Conservation (phyloP, 805 yeast genomes). For the Torulaspora indica region DNA sequence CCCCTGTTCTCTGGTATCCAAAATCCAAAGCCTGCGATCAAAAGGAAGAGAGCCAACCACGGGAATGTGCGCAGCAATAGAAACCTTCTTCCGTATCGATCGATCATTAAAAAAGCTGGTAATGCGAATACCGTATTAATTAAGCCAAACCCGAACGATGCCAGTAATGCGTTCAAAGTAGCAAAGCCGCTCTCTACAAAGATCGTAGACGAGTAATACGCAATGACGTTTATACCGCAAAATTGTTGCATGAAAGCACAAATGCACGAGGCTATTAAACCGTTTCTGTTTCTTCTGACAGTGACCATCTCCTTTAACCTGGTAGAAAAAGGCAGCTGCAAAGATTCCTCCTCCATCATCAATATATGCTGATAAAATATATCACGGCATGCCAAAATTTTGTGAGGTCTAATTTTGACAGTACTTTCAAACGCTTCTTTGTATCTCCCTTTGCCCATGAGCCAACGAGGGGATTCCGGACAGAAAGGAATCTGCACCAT, state of each 20-base stretch:
- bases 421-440: slow-evolving; percentile 53
- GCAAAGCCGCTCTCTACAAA: slow-evolving; percentile 64
- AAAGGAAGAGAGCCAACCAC: slow-evolving; percentile 53
- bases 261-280: slow-evolving; percentile 72
- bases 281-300: slow-evolving; percentile 77
- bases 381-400: slow-evolving; percentile 65
- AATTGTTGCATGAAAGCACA: slow-evolving; percentile 89
- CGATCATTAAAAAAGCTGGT: slow-evolving; percentile 79
- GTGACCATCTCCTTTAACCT: slow-evolving; percentile 57
- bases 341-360: slow-evolving; percentile 56
- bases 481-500: slow-evolving; percentile 58
- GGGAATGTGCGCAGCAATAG: slow-evolving; percentile 58
- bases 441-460: slow-evolving; percentile 66
- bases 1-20: slow-evolving; percentile 48
- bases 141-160: slow-evolving; percentile 85
- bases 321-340: slow-evolving; percentile 42
- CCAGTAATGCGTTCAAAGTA: slow-evolving; percentile 59
- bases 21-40: slow-evolving; percentile 66
- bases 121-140: slow-evolving; percentile 74
- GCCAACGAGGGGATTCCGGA: slow-evolving; percentile 75
- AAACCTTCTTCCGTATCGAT: slow-evolving; percentile 67
- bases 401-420: slow-evolving; percentile 44
- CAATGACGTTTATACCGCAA: slow-evolving; percentile 86
- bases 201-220: slow-evolving; percentile 76
- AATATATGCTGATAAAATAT: slow-evolving; percentile 63